Percentiles rank a stretch among this genome's conserved stretches.
These are phyloP conservation scores for Suillus discolor DNA, from an alignment of 768 basidiomycete species.

Conservation along the genomic window DNA sequence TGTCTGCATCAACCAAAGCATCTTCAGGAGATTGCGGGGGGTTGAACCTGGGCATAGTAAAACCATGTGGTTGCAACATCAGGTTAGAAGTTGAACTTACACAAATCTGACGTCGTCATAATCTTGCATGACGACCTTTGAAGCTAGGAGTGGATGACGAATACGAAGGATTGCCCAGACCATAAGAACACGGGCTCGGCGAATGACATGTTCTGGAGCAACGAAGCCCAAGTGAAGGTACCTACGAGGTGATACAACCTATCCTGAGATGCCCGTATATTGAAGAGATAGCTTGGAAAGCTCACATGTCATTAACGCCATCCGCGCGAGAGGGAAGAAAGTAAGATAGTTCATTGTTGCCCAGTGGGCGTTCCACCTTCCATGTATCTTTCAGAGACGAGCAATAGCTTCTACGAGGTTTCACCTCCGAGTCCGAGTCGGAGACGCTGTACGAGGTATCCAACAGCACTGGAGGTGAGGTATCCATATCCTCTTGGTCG, in stretches of 20 bases:
- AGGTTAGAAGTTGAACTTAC: slow-evolving; percentile 41
- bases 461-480: slow-evolving; percentile 4
- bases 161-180: slow-evolving; percentile 75
- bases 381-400: slow-evolving; percentile 5
- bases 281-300: slow-evolving; percentile 1
- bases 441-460: neutral
- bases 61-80: neutral
- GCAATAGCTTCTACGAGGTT: neutral
- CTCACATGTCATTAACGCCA: slow-evolving; percentile 88
- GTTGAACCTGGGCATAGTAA: slow-evolving; percentile 41
- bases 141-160: slow-evolving; percentile 73
- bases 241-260: slow-evolving; percentile 43
- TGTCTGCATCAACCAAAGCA: slow-evolving; percentile 50
- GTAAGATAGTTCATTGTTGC: slow-evolving; percentile 79
- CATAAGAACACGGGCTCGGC: slow-evolving; percentile 48
- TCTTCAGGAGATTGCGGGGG: slow-evolving; percentile 44
- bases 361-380: slow-evolving; percentile 53
- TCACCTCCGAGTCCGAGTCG: neutral
- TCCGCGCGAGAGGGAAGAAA: slow-evolving; percentile 76
- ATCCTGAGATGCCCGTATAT: neutral
- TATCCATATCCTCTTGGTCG: neutral
- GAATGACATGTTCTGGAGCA: slow-evolving; percentile 46
- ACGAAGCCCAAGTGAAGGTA: slow-evolving; percentile 76
- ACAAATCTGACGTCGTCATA: slow-evolving; percentile 69
- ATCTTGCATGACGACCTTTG: slow-evolving; percentile 56